phyloP scores from a whole-genome alignment of 352 stramenopile species.

The Pythium myriotylum region DNA sequence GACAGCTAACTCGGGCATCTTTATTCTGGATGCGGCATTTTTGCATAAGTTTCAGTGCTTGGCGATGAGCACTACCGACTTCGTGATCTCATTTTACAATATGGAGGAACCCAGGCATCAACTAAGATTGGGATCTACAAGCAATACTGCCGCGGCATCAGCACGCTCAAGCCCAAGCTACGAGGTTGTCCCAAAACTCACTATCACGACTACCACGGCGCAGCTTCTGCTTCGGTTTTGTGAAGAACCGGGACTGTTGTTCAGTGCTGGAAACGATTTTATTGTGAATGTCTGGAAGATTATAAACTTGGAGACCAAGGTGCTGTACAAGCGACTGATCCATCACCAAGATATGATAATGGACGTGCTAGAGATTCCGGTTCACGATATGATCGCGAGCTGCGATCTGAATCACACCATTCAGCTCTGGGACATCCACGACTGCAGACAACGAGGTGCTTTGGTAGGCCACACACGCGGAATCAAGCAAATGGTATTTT shows the following conservation, averaged over 20 bases:
- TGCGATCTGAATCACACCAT: slow-evolving; percentile 76
- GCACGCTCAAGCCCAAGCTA: slow-evolving; percentile 35
- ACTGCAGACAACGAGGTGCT: slow-evolving; percentile 56
- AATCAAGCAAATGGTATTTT: slow-evolving; percentile 82
- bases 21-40: slow-evolving; percentile 73
- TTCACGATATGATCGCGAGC: slow-evolving; percentile 75
- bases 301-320: slow-evolving; percentile 51
- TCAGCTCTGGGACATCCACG: slow-evolving; percentile 81
- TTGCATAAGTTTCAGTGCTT: slow-evolving; percentile 63
- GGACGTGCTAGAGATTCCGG: slow-evolving; percentile 69
- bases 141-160: slow-evolving; percentile 14
- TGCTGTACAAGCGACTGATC: slow-evolving; percentile 57
- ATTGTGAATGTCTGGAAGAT: slow-evolving; percentile 77
- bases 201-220: slow-evolving; percentile 62
- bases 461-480: slow-evolving; percentile 66
- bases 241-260: slow-evolving; percentile 47
- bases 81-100: slow-evolving; percentile 82
- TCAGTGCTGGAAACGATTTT: slow-evolving; percentile 71
- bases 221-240: slow-evolving; percentile 72
- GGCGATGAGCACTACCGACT: slow-evolving; percentile 73
- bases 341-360: slow-evolving; percentile 62
- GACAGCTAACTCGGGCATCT: slow-evolving; percentile 32
- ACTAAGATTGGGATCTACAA: slow-evolving; percentile 9
- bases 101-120: slow-evolving; percentile 58
- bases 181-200: slow-evolving; percentile 46